These are phyloP conservation scores for Trichoderma polysporum DNA, from an alignment of 2,329 filamentous ascomycete genomes.

Conservation along the genomic window DNA sequence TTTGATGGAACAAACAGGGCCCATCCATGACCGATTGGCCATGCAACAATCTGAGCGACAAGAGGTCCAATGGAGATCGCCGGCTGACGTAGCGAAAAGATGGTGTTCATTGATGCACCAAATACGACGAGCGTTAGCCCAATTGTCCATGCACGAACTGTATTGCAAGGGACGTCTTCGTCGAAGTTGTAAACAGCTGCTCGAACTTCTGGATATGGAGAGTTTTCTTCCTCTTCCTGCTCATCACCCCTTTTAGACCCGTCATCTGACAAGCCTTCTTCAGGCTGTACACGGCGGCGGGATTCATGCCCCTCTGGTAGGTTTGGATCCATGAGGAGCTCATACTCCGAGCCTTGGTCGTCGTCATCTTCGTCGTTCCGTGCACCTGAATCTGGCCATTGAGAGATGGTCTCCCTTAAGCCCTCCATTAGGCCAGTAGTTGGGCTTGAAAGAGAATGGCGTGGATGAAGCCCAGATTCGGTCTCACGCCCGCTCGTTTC, in stretches of 20 bases:
- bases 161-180: constrained; percentile 65
- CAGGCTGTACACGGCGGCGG: constrained; percentile 29
- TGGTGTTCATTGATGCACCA: constrained; percentile 61
- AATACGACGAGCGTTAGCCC: constrained; percentile 56
- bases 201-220: constrained; percentile 65
- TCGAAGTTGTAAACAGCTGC: constrained; percentile 65
- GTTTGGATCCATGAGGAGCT: constrained; percentile 57
- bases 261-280: constrained; percentile 31
- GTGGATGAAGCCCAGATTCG: constrained; percentile 27
- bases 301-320: constrained; percentile 40
- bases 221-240: constrained; percentile 56
- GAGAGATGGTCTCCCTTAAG: constrained; percentile 37
- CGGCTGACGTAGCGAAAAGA: constrained; percentile 62
- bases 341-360: constrained; percentile 49
- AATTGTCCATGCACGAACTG: constrained; percentile 64
- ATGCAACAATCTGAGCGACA: constrained; percentile 63
- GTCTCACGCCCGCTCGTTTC: constrained; percentile 29
- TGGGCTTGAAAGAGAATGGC: constrained; percentile 31
- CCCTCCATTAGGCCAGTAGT: constrained; percentile 28
- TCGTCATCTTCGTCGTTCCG: constrained; percentile 46
- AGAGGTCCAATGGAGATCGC: constrained; percentile 61
- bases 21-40: constrained; percentile 63
- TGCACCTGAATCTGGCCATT: constrained; percentile 43
- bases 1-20: constrained; percentile 53
- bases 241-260: constrained; percentile 36